A percentile compares a stretch with the other conserved stretches of the same genome.
These are phyloP conservation scores for Magnolia kwangsiensis DNA, from an alignment of 164 flowering plant species.

Conservation along the genomic window DNA sequence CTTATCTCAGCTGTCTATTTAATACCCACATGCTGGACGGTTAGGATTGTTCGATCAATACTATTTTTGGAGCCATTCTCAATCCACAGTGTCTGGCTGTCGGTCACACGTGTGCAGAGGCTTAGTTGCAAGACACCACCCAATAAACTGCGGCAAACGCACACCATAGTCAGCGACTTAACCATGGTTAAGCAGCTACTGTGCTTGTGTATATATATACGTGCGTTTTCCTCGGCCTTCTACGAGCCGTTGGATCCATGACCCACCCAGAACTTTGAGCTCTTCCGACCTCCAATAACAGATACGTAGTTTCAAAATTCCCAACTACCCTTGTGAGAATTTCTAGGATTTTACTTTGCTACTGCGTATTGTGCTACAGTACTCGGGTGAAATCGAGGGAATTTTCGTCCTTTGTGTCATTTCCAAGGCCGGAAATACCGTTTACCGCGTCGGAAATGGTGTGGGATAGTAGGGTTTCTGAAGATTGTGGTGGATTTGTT, in stretches of 20 bases:
- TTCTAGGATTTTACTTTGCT: not conserved
- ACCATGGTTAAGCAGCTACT: constrained; percentile 12
- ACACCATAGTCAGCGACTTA: not conserved
- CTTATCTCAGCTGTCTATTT: too few species aligned
- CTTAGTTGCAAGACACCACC: too few species aligned
- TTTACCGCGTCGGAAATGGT: not conserved
- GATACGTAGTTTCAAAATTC: not conserved
- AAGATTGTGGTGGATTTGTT: not conserved
- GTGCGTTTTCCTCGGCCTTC: constrained; percentile 2
- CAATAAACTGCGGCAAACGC: too few species aligned
- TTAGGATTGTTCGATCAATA: too few species aligned
- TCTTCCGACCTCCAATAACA: not conserved
- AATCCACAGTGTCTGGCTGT: too few species aligned
- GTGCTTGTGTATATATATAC: not conserved
- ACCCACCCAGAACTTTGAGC: not conserved
- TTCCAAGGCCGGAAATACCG: not conserved
- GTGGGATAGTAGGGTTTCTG: not conserved
- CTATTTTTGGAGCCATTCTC: too few species aligned
- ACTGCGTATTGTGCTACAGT: not conserved
- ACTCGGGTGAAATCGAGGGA: not conserved
- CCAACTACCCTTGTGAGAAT: not conserved
- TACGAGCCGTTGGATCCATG: constrained; percentile 11
- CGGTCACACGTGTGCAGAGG: too few species aligned
- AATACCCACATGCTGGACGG: too few species aligned
- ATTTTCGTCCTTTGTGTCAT: not conserved